phyloP scores from a whole-genome alignment of 805 yeast species.

The Metschnikowia koreensis region DNA sequence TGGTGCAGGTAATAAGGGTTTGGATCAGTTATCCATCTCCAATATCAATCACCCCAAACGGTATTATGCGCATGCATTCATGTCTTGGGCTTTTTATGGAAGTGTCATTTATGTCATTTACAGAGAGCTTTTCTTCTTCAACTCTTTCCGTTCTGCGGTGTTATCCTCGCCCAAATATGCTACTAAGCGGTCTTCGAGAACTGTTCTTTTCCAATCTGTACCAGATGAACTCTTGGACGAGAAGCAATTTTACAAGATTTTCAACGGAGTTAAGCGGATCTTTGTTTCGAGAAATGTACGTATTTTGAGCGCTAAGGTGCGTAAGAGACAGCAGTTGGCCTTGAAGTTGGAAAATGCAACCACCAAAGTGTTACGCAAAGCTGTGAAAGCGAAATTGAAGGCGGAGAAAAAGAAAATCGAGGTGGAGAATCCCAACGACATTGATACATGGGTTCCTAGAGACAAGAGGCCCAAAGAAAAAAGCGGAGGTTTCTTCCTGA shows the following conservation, averaged over 20 bases:
- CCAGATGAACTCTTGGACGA: constrained; percentile 74
- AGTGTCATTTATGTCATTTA: constrained; percentile 67
- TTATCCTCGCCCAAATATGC: constrained; percentile 82
- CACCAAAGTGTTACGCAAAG: constrained; percentile 53
- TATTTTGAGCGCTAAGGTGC: constrained; percentile 53
- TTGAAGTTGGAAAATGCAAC: constrained; percentile 65
- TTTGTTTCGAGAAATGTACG: constrained; percentile 73
- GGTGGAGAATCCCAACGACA: constrained; percentile 35
- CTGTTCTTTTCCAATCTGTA: constrained; percentile 80
- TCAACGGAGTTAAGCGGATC: constrained; percentile 78
- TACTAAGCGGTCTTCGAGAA: constrained; percentile 68
- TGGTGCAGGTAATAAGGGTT: constrained; percentile 61
- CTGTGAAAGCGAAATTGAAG: constrained; percentile 61
- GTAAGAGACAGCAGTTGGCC: constrained; percentile 59
- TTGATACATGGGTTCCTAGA: constrained; percentile 58
- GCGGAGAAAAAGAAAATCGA: constrained; percentile 60
- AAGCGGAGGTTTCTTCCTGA: constrained; percentile 42
- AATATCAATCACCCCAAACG: constrained; percentile 61
- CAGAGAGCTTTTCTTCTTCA: constrained; percentile 77
- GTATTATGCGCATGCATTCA: constrained; percentile 82
- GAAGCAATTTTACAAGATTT: constrained; percentile 67
- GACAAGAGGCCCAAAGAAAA: constrained; percentile 66
- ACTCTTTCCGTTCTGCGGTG: constrained; percentile 73
- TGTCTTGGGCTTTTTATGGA: constrained; percentile 79
- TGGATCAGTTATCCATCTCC: constrained; percentile 75